These are phyloP conservation scores for Gastroboletus turbinatus DNA, from an alignment of 1,284 basidiomycete genomes.

Conservation along the genomic window DNA sequence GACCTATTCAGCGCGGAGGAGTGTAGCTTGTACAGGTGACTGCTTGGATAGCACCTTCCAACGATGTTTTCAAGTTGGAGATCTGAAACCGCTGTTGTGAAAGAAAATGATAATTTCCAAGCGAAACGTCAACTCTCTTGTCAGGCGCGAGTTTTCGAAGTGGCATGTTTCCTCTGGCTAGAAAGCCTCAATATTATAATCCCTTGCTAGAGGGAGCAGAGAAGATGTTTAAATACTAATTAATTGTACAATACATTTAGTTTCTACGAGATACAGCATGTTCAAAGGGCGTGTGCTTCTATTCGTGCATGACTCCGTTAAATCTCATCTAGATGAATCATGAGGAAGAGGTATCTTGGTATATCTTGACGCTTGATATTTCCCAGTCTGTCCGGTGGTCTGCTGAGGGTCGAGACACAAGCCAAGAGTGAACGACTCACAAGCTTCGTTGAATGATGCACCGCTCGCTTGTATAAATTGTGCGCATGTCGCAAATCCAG, in stretches of 20 bases:
- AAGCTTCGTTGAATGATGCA: slow-evolving; percentile 72
- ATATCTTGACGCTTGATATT: slow-evolving; percentile 69
- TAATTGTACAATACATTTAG: slow-evolving; percentile 24
- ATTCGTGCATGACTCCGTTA: slow-evolving; percentile 12
- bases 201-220: neutral
- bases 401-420: slow-evolving; percentile 7
- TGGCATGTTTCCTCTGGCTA: neutral
- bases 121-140: neutral
- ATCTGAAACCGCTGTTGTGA: neutral
- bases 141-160: neutral
- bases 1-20: neutral
- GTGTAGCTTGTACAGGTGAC: slow-evolving; percentile 17
- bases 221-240: slow-evolving; percentile 15
- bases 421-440: slow-evolving; percentile 46
- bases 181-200: neutral
- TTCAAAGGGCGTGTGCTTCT: slow-evolving; percentile 12
- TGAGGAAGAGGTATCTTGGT: slow-evolving; percentile 39
- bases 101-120: neutral
- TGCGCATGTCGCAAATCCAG: slow-evolving; percentile 77
- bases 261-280: slow-evolving; percentile 22
- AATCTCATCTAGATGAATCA: slow-evolving; percentile 11
- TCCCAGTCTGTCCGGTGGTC: slow-evolving; percentile 59
- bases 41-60: slow-evolving; percentile 28
- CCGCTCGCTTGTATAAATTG: slow-evolving; percentile 75
- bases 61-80: slow-evolving; percentile 2